These are phyloP conservation scores for Candida xiaguanensis DNA, from an alignment of 805 yeast species.

Conservation along the genomic window DNA sequence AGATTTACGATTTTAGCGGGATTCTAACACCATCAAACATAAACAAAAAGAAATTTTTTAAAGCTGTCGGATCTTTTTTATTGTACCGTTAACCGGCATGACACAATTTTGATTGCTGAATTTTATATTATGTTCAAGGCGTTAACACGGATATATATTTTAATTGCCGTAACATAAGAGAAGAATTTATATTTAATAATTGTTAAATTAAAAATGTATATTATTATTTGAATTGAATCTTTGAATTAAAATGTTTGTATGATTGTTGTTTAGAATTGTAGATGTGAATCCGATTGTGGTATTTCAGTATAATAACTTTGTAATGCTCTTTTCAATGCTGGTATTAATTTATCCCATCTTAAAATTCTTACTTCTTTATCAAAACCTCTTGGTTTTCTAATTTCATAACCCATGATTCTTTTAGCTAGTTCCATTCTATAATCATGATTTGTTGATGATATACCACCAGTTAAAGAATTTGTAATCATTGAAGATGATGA, in stretches of 20 bases:
- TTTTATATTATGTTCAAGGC: too few relatives aligned
- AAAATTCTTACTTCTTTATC: conserved; percentile 65
- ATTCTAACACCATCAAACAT: too few relatives aligned
- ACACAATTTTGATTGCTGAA: neutral
- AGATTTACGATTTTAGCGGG: neutral
- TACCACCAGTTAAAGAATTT: neutral
- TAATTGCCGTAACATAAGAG: too few relatives aligned
- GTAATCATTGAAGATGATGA: neutral
- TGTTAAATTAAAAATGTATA: too few relatives aligned
- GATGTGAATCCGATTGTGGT: conserved; percentile 27
- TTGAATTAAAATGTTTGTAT: neutral
- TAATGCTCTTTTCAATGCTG: conserved; percentile 60
- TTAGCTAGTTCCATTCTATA: conserved; percentile 55
- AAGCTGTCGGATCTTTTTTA: neutral
- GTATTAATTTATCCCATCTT: conserved; percentile 55
- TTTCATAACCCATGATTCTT: conserved; percentile 60
- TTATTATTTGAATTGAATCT: neutral
- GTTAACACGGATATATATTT: too few relatives aligned
- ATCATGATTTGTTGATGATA: conserved; percentile 26
- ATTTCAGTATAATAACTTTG: conserved; percentile 63
- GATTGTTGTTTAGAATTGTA: conserved; percentile 5
- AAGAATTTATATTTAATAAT: too few relatives aligned
- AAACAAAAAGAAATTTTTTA: too few relatives aligned
- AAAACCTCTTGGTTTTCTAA: conserved; percentile 63
- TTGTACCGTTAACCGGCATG: neutral